phyloP scores from a whole-genome alignment of 2,329 filamentous ascomycete genomes.

The Beauveria bassiana region DNA sequence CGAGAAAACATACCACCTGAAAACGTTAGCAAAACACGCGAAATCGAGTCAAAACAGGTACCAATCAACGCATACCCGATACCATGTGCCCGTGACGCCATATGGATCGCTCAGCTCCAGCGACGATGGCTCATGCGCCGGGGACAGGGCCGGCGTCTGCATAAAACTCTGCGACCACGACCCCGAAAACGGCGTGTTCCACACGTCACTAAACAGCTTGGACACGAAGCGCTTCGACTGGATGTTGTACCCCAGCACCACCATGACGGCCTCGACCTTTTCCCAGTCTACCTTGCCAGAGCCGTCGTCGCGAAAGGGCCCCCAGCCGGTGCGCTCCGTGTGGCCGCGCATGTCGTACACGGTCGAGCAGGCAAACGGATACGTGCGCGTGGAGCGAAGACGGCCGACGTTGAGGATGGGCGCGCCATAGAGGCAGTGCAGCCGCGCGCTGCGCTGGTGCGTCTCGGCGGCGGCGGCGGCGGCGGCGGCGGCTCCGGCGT shows the following conservation, averaged over 20 bases:
- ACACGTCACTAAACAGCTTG: conserved; percentile 42
- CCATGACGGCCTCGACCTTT: conserved; percentile 66
- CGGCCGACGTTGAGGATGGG: conserved; percentile 38
- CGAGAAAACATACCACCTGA: conserved; percentile 43
- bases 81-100: conserved; percentile 62
- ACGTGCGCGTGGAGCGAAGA: conserved; percentile 31
- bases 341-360: conserved; percentile 71
- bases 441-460: conserved; percentile 59
- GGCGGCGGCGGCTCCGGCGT: conserved; percentile 22
- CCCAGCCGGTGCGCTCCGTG: conserved; percentile 55
- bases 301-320: conserved; percentile 61
- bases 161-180: conserved; percentile 44
- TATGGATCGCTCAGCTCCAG: conserved; percentile 59
- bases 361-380: conserved; percentile 56
- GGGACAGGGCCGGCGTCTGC: conserved; percentile 18
- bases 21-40: background rate
- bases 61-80: conserved; percentile 41
- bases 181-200: conserved; percentile 48
- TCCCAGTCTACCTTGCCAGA: conserved; percentile 65
- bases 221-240: conserved; percentile 37
- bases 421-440: conserved; percentile 63
- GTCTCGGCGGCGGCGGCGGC: conserved; percentile 17
- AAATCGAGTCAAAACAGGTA: conserved; percentile 1
- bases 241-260: conserved; percentile 60
- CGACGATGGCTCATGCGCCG: conserved; percentile 27